Percentiles rank a stretch among this genome's conserved stretches.
These are phyloP conservation scores for Zangia roseola DNA, from an alignment of 768 basidiomycete genomes.

Conservation along the genomic window DNA sequence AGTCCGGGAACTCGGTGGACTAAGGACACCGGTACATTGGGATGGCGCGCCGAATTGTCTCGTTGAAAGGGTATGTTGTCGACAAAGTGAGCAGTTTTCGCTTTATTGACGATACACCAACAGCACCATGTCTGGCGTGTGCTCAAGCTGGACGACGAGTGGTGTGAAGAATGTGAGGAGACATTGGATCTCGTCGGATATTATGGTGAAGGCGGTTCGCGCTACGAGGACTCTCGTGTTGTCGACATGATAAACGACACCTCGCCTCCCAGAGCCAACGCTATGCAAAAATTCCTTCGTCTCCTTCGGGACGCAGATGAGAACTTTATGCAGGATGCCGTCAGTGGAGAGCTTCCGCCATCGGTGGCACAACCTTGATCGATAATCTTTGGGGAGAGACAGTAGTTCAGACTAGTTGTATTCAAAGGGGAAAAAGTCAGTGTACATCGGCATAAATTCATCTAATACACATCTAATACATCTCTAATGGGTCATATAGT, in stretches of 20 bases:
- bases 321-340: conserved; percentile 31
- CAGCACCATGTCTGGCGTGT: conserved; percentile 51
- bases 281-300: conserved; percentile 46
- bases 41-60: conserved; percentile 30
- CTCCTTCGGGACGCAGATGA: conserved; percentile 50
- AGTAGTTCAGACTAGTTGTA: background rate
- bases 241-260: conserved; percentile 50
- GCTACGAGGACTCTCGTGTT: conserved; percentile 48
- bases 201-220: conserved; percentile 57
- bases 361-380: background rate
- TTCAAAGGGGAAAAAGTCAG: background rate
- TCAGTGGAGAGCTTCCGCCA: conserved; percentile 1
- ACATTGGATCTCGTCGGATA: conserved; percentile 48
- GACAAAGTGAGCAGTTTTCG: conserved; percentile 6
- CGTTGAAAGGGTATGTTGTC: conserved; percentile 46
- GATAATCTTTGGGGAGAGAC: background rate
- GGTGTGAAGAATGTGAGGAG: conserved; percentile 49
- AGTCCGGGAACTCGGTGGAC: conserved; percentile 45
- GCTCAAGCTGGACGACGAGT: conserved; percentile 42
- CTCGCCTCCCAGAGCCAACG: conserved; percentile 42
- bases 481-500: background rate
- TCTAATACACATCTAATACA: conserved; percentile 1
- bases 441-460: conserved; percentile 2
- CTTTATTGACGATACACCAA: background rate
- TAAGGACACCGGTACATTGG: conserved; percentile 41